A percentile compares a stretch with the other conserved stretches of the same genome.
Evolutionary conservation across 2,329 filamentous ascomycete species (phyloP).

Genomic region (Monilinia fructigena): DNA sequence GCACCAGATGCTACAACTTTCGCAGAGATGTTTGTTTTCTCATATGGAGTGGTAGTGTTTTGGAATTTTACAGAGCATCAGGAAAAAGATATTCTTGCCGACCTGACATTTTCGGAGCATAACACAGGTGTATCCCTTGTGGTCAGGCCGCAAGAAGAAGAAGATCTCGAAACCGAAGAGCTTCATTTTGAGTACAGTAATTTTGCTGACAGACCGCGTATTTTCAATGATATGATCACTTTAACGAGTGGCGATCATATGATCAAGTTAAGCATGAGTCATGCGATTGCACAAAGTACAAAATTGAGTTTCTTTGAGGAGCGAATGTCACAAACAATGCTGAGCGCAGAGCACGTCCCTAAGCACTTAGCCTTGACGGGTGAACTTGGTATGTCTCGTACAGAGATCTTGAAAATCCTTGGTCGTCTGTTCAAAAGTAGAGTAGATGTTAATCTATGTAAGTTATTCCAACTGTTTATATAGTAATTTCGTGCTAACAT

Average conservation of each 20-base stretch:
- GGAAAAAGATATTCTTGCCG: slow-evolving; percentile 93
- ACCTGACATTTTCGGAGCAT: slow-evolving; percentile 82
- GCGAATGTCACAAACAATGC: slow-evolving; percentile 91
- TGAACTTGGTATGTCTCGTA: slow-evolving; percentile 83
- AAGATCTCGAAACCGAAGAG: slow-evolving; percentile 95
- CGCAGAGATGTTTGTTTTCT: slow-evolving; percentile 96
- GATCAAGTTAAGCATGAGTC: slow-evolving; percentile 97
- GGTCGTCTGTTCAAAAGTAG: slow-evolving; percentile 88
- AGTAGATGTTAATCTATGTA: slow-evolving; percentile 97
- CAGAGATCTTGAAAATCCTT: slow-evolving; percentile 88
- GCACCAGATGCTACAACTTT: slow-evolving; percentile 73
- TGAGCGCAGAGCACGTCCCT: slow-evolving; percentile 87
- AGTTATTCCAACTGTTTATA: slow-evolving; percentile 43
- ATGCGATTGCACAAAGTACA: slow-evolving; percentile 95
- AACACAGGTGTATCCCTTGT: slow-evolving; percentile 67
- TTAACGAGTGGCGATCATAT: slow-evolving; percentile 93
- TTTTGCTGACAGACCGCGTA: slow-evolving; percentile 78
- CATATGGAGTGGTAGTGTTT: slow-evolving; percentile 95
- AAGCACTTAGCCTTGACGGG: slow-evolving; percentile 86
- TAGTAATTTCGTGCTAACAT: slow-evolving; percentile 29
- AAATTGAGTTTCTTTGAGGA: slow-evolving; percentile 97
- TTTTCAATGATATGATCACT: slow-evolving; percentile 99
- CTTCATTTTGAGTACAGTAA: slow-evolving; percentile 98
- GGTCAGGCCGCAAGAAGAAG: slow-evolving; percentile 76
- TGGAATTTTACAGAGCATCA: slow-evolving; percentile 98